Base-by-base conservation (phyloP, 176 grass and related monocot genomes). In the Ananas comosus region DNA sequence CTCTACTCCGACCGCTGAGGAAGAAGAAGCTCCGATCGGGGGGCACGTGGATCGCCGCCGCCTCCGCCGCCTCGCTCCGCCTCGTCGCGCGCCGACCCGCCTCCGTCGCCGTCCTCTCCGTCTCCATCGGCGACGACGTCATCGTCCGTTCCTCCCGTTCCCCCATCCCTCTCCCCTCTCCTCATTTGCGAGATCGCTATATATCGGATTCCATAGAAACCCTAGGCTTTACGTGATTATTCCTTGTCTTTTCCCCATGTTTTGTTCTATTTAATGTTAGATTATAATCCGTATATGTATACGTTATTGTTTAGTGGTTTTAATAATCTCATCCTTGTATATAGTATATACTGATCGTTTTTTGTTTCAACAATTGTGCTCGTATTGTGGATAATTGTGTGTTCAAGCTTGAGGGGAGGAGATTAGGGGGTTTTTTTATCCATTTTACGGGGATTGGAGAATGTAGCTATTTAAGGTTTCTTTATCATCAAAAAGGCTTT, bases 1-100 rank as follows among this genome's bases (percentile, higher is more conserved):
- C 75, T 23, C 75, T 67, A 24, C 84, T 87, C 13, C 84, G 84
- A 16, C 64, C 63, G 53, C 52, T 84, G 9, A 48, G 65, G 25
- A 73, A 75, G 16, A 65, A 72, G 23, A 81, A 64, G 64, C 72
- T 51, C 13, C 80, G 72, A 25, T 76, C 77, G 73, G 73, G 61
- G 3, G 84, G 88, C 27, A 84, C 79, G 59, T 91, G 88, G 88
- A 65, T 91, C 68, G 61, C 69, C 4, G 78, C 88, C 8, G 21
- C 75, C 23, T 70, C 78, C 22, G 16, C 49, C 13, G 84, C 78
- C 7, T 9, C 14, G 19, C 84, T 91, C 49, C 29, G 49, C 72
- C 6, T 91, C 48, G 74, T 70, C 69, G 66, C 48, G 51, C 75
- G 78, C 64, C 29, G 28, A 18, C 48, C 25, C 28, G 57, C 29